Evolutionary conservation across 2,329 filamentous ascomycete species (phyloP).

Genomic region (Metarhizium robertsii): DNA sequence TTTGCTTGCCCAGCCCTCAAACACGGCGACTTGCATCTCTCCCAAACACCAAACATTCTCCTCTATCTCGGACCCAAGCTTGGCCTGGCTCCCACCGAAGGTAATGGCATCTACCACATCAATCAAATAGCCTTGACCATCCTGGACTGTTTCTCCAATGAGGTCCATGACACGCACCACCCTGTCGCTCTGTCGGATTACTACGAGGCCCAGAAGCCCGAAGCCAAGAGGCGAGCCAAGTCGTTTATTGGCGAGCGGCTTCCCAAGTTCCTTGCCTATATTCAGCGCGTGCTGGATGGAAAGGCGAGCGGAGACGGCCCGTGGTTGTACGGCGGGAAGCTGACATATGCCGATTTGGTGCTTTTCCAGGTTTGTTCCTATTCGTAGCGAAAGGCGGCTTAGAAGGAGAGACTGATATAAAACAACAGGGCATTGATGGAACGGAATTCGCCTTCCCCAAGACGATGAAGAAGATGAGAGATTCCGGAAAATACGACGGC

Average conservation of each 20-base stretch:
- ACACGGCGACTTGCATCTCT: slow-evolving; percentile 51
- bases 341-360: slow-evolving; percentile 67
- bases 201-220: slow-evolving; percentile 69
- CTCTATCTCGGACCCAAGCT: slow-evolving; percentile 56
- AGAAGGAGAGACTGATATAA: slow-evolving; percentile 4
- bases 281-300: slow-evolving; percentile 52
- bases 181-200: slow-evolving; percentile 50
- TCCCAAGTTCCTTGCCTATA: slow-evolving; percentile 64
- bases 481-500: slow-evolving; percentile 44
- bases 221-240: slow-evolving; percentile 46
- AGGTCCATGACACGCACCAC: slow-evolving; percentile 69
- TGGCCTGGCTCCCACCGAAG: slow-evolving; percentile 38
- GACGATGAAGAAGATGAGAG: slow-evolving; percentile 45
- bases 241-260: slow-evolving; percentile 53
- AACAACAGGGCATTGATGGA: slow-evolving; percentile 41
- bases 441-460: slow-evolving; percentile 61
- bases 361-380: slow-evolving; percentile 54
- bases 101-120: slow-evolving; percentile 42
- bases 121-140: slow-evolving; percentile 59
- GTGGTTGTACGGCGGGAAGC: slow-evolving; percentile 54
- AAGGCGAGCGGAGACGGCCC: slow-evolving; percentile 48
- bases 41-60: slow-evolving; percentile 65
- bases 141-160: slow-evolving; percentile 60
- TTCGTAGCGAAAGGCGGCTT: background rate
- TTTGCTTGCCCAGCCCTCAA: slow-evolving; percentile 60